A percentile compares a stretch with the other conserved stretches of the same genome.
Evolutionary conservation across 73 alveolate species (phyloP).

Genomic region (Paramecium caudatum): DNA sequence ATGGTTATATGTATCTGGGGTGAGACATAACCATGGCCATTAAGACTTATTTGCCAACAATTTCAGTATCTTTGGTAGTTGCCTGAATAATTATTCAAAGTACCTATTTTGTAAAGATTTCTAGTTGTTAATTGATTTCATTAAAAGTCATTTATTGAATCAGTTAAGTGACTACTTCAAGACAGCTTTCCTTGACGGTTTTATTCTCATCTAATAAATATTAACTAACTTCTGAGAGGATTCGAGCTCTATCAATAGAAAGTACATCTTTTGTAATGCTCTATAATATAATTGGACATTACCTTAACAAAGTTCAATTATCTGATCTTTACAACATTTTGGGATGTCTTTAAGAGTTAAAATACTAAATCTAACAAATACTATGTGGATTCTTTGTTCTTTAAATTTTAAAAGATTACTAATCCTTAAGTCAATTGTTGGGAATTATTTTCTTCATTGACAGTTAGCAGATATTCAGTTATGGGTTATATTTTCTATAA

Average conservation of each 20-base stretch:
- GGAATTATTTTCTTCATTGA: conserved; percentile 40
- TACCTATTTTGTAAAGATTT: conserved; percentile 10
- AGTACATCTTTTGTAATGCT: not conserved
- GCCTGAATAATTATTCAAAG: not conserved
- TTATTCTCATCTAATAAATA: conserved; percentile 49
- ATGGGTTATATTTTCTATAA: not conserved
- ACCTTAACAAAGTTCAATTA: conserved; percentile 22
- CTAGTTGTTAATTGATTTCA: not conserved
- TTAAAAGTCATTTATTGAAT: conserved; percentile 39
- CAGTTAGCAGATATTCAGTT: not conserved
- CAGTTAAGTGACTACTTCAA: not conserved
- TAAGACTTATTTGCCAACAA: not conserved
- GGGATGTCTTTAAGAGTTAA: not conserved
- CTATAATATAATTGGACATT: not conserved
- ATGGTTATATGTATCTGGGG: conserved; percentile 34
- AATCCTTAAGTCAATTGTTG: conserved; percentile 8
- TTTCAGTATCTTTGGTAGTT: not conserved
- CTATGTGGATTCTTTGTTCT: not conserved
- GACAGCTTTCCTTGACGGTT: not conserved
- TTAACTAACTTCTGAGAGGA: not conserved
- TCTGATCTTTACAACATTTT: not conserved
- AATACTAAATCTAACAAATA: not conserved
- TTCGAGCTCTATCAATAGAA: not conserved
- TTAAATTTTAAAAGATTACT: not conserved
- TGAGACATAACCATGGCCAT: conserved; percentile 63